Evolutionary conservation across 2,329 filamentous ascomycete species (phyloP).

Genomic region (Penicillium rolfsii): DNA sequence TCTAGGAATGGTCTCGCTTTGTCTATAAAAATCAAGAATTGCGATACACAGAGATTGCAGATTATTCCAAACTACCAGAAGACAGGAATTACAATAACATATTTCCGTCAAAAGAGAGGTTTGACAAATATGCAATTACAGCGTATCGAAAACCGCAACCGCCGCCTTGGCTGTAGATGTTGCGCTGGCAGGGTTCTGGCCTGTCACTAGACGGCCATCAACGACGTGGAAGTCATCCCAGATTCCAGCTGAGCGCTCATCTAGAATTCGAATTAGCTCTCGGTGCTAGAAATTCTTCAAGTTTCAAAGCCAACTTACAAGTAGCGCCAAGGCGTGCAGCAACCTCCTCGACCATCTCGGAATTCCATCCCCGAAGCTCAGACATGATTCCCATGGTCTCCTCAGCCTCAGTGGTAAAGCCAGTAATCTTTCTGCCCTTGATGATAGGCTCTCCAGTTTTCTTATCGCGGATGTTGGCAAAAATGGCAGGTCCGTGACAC

Average conservation of each 20-base stretch:
- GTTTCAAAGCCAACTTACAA: slow-evolving; percentile 29
- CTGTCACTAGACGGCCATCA: slow-evolving; percentile 48
- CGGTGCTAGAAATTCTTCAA: not conserved
- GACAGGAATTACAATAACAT: no score
- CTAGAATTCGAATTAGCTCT: slow-evolving; percentile 12
- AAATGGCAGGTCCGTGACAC: slow-evolving; percentile 47
- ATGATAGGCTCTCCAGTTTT: slow-evolving; percentile 43
- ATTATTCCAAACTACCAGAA: no score
- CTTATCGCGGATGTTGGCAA: slow-evolving; percentile 39
- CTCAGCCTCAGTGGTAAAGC: slow-evolving; percentile 48
- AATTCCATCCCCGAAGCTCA: slow-evolving; percentile 38
- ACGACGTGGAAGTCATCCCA: slow-evolving; percentile 39
- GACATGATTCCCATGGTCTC: slow-evolving; percentile 38
- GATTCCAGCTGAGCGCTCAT: slow-evolving; percentile 30
- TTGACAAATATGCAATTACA: slow-evolving; percentile 24
- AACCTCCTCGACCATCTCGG: slow-evolving; percentile 41
- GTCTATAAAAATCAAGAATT: no score
- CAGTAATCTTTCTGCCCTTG: slow-evolving; percentile 44
- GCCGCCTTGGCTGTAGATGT: slow-evolving; percentile 44
- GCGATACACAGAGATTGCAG: no score
- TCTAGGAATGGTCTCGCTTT: no score
- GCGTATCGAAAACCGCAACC: slow-evolving; percentile 44
- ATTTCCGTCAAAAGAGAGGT: no score
- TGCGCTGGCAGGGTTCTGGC: slow-evolving; percentile 49
- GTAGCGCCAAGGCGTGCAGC: slow-evolving; percentile 36